phyloP scores from a whole-genome alignment of 768 basidiomycete genomes.

The Dacryopinax spathularia region DNA sequence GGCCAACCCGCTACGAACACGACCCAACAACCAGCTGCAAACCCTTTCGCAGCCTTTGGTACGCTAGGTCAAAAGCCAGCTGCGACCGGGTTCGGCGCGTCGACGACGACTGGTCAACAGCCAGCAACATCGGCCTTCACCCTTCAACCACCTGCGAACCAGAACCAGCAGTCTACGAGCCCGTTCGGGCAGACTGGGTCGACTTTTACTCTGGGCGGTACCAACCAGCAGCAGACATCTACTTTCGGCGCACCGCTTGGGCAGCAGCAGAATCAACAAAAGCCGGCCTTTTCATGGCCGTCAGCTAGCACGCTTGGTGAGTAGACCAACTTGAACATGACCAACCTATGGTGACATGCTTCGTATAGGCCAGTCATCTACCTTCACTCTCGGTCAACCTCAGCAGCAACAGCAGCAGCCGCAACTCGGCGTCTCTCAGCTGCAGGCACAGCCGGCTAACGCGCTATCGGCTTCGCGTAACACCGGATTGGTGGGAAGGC shows the following conservation, averaged over 20 bases:
- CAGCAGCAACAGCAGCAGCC: not conserved
- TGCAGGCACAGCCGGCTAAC: not conserved
- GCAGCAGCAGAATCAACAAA: slow-evolving; percentile 32
- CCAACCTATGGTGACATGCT: not conserved
- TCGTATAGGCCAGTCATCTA: not conserved
- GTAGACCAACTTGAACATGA: not conserved
- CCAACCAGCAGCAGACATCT: not conserved
- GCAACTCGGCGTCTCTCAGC: not conserved
- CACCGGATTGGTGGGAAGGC: not conserved
- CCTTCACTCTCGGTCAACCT: not conserved
- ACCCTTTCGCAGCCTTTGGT: slow-evolving; percentile 14
- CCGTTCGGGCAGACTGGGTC: not conserved
- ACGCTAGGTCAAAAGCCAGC: slow-evolving; percentile 46
- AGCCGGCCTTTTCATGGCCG: slow-evolving; percentile 20
- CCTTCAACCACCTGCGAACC: not conserved
- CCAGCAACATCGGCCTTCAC: not conserved
- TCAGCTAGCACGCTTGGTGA: not conserved
- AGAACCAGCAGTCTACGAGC: not conserved
- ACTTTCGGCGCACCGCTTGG: slow-evolving; percentile 32
- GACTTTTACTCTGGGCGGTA: not conserved
- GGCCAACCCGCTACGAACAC: slow-evolving; percentile 20
- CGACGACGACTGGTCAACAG: not conserved
- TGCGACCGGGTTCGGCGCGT: slow-evolving; percentile 22
- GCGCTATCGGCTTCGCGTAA: not conserved
- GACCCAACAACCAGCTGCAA: slow-evolving; percentile 30